Base-by-base conservation (phyloP, 2,329 filamentous ascomycete genomes). In the Septoria petroselini region DNA sequence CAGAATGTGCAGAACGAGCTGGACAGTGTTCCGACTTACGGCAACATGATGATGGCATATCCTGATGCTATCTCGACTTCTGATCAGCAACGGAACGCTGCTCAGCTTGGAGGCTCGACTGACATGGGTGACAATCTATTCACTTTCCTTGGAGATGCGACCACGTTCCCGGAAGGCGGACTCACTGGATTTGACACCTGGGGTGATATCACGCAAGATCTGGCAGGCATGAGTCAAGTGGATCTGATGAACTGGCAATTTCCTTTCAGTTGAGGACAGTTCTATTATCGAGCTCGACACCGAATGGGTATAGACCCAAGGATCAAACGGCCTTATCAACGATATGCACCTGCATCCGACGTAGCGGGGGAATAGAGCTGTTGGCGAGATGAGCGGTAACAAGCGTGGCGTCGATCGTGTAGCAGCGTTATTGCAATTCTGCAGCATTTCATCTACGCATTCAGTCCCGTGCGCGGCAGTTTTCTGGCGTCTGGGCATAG, bases 171-270 rank as follows among this genome's bases (percentile, higher is more conserved):
- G 1, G 58, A 58, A 39, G 59, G 54, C 18, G 62, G 54, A 3
- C 45, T 64, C 14, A 58, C 57, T 3, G 61, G 62, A 4, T 31
- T 64, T 6, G 60, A 62, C 17, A 53, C 59, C 27, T 64, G 62
- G 62, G 45, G 43, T 2, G 49, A 18, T 7, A 48, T 61, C 21
- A 44, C 55, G 17, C 23, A 48, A 2, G 53, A 59, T 30, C 23
- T 42, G 15, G 27, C 41, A 11, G 40, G 29, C 12, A 52, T 49
- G 40, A 38, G 18, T 14, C 17, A 45, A 2, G 11, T 45, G 27
- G 52, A 54, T n/a, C 33, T 38, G 34, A 56, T 53, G 47, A 50
- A 50, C 37, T 56, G 53, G 53, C 41, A 50, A 8, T 38, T 50
- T 17, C 47, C 45, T 23, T n/a, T 27, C 23, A 18, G 3, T 19